Conservation (phyloP, 306 rosid species). For the Cercis canadensis region DNA sequence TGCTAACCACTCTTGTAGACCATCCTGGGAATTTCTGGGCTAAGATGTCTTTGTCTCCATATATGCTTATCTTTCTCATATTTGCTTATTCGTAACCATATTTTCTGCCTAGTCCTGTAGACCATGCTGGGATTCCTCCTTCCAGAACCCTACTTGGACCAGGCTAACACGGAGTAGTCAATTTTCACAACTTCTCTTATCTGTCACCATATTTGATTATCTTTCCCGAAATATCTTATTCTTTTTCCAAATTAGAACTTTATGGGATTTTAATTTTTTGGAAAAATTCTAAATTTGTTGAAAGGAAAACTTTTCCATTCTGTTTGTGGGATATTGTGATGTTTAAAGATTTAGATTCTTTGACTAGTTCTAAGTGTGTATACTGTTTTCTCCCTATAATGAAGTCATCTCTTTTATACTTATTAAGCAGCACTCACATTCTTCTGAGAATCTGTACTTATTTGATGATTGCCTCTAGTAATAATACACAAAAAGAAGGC, state of each 20-base stretch:
- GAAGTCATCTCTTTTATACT: too few relatives aligned
- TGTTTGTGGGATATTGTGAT: too few relatives aligned
- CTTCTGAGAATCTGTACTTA: background rate
- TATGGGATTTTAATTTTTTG: background rate
- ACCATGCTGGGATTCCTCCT: background rate
- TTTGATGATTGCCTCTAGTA: constrained; percentile 4
- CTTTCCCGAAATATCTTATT: background rate
- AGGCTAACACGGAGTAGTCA: constrained; percentile 1
- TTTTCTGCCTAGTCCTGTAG: background rate
- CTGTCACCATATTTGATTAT: too few relatives aligned
- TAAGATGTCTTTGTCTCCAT: too few relatives aligned
- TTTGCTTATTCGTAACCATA: background rate
- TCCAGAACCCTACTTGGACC: constrained; percentile 10
- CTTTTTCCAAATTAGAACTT: background rate
- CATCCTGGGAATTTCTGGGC: too few relatives aligned
- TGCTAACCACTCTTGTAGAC: background rate
- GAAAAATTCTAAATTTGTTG: constrained; percentile 2
- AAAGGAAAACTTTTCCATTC: constrained; percentile 9
- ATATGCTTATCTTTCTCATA: background rate
- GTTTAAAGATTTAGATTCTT: constrained; percentile 9
- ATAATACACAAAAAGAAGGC: background rate
- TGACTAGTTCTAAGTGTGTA: background rate
- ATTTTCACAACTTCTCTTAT: background rate
- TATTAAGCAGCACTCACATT: background rate
- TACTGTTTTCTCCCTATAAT: background rate